These are phyloP conservation scores for Iberis pinnata DNA, from an alignment of 345 rosid genomes.

Conservation along the genomic window DNA sequence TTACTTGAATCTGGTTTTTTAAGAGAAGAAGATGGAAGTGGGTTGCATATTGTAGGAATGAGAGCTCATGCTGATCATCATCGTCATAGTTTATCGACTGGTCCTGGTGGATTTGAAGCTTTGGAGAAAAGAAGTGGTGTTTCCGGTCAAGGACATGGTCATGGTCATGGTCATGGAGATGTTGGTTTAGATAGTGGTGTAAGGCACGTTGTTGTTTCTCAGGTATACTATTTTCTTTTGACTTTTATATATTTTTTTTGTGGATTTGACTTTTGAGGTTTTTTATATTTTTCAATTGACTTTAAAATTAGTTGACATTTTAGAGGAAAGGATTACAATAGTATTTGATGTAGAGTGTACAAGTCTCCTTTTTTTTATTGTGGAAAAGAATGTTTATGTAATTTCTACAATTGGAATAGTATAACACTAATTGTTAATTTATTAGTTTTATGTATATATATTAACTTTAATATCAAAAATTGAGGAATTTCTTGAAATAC, in stretches of 20 bases:
- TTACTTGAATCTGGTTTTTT: conserved; percentile 30
- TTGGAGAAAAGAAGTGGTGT: conserved; percentile 13
- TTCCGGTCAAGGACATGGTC: conserved; percentile 19
- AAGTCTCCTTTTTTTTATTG: background rate
- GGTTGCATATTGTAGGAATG: conserved; percentile 90
- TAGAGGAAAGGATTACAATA: too few relatives aligned
- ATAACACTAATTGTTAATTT: too few relatives aligned
- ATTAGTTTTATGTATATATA: too few relatives aligned
- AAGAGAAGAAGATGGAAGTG: conserved; percentile 53
- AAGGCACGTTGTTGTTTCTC: conserved; percentile 89
- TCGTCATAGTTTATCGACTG: conserved; percentile 63
- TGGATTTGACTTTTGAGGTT: conserved; percentile 12
- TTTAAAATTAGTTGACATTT: background rate
- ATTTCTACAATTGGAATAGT: too few relatives aligned
- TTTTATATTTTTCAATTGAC: conserved; percentile 7
- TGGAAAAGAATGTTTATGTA: too few relatives aligned
- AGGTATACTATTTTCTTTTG: conserved; percentile 34
- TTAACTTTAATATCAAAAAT: too few relatives aligned
- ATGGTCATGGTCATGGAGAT: conserved; percentile 32
- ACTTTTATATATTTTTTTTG: background rate
- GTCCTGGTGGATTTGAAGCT: conserved; percentile 50
- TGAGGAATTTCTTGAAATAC: too few relatives aligned
- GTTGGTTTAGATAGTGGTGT: conserved; percentile 44
- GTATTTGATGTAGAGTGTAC: too few relatives aligned
- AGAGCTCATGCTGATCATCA: conserved; percentile 84